A percentile compares a stretch with the other conserved stretches of the same genome.
Evolutionary conservation across 2,329 filamentous ascomycete species (phyloP).

Genomic region (Waltergamsia citrina): DNA sequence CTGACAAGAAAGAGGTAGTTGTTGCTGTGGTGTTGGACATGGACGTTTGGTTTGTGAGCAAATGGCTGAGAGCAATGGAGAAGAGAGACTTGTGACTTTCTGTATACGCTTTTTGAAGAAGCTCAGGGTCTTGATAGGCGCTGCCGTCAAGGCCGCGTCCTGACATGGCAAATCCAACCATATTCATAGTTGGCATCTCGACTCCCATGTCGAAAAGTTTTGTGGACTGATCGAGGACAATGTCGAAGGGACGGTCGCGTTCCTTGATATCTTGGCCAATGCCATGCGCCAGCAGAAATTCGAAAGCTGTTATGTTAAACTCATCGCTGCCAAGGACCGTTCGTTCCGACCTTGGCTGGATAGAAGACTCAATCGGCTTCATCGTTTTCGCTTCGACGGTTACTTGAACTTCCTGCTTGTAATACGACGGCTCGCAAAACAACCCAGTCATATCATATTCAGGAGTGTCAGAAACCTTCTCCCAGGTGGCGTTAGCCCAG

Average conservation of each 20-base stretch:
- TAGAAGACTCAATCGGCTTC: too few relatives aligned
- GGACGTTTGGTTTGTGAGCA: constrained; percentile 10
- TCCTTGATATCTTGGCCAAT: constrained; percentile 5
- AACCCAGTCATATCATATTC: constrained; percentile 19
- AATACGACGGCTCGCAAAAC: constrained; percentile 35
- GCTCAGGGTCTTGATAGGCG: constrained; percentile 5
- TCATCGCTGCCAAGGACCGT: too few relatives aligned
- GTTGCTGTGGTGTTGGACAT: constrained; percentile 4
- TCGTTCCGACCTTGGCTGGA: constrained; percentile 3
- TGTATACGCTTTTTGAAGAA: constrained; percentile 9
- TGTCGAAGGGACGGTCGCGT: constrained; percentile 13
- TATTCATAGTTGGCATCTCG: constrained; percentile 12
- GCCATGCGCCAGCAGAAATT: constrained; percentile 19
- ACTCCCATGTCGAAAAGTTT: constrained; percentile 9
- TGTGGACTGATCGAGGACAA: constrained; percentile 14
- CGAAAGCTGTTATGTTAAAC: constrained; percentile 24
- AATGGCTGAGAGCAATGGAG: constrained; percentile 10
- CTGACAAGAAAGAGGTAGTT: constrained; percentile 10
- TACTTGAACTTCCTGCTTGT: constrained; percentile 30
- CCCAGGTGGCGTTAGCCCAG: constrained; percentile 7
- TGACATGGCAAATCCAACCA: constrained; percentile 23
- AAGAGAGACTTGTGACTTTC: constrained; percentile 20
- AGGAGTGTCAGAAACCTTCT: neutral
- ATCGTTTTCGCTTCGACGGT: constrained; percentile 16
- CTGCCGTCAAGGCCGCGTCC: neutral